A percentile compares a stretch with the other conserved stretches of the same genome.
Evolutionary conservation across 176 grass and related monocot species (phyloP).

Genomic region (Dendrocalamus sinicus): DNA sequence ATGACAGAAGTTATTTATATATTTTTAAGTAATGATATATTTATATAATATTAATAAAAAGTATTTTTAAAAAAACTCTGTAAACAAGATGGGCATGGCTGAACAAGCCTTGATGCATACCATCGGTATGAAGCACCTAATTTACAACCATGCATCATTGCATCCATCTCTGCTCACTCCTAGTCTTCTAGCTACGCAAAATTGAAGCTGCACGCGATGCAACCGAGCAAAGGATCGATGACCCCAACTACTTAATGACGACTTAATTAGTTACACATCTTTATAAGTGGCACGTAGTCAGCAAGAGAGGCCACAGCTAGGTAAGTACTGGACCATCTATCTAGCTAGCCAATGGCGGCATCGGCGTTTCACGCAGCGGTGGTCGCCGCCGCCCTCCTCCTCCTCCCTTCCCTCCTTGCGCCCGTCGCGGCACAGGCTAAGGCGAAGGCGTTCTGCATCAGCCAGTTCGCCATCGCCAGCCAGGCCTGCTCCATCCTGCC

Average conservation of each 20-base stretch:
- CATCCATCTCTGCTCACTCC: constrained; percentile 35
- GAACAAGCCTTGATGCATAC: constrained; percentile 31
- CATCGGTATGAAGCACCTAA: constrained; percentile 51
- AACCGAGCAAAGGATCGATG: not conserved
- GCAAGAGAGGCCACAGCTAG: constrained; percentile 10
- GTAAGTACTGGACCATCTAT: not conserved
- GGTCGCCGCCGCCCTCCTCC: constrained; percentile 43
- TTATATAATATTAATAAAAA: too few species aligned
- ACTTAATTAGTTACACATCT: constrained; percentile 4
- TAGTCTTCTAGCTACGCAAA: not conserved
- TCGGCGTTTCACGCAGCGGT: constrained; percentile 33
- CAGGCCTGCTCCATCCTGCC: constrained; percentile 74
- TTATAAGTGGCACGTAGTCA: constrained; percentile 30
- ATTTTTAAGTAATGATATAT: too few species aligned
- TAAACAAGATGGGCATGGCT: constrained; percentile 38
- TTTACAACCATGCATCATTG: constrained; percentile 37
- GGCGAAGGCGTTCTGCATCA: constrained; percentile 72
- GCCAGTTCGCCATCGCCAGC: constrained; percentile 79
- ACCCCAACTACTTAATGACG: constrained; percentile 39
- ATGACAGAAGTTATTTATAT: too few species aligned
- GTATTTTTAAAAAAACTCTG: not conserved
- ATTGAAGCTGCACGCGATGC: not conserved
- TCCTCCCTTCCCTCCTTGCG: constrained; percentile 47
- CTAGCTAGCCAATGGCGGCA: constrained; percentile 33
- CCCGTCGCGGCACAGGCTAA: constrained; percentile 42